Conservation (phyloP, 345 rosid genomes). For the Linum tenue region DNA sequence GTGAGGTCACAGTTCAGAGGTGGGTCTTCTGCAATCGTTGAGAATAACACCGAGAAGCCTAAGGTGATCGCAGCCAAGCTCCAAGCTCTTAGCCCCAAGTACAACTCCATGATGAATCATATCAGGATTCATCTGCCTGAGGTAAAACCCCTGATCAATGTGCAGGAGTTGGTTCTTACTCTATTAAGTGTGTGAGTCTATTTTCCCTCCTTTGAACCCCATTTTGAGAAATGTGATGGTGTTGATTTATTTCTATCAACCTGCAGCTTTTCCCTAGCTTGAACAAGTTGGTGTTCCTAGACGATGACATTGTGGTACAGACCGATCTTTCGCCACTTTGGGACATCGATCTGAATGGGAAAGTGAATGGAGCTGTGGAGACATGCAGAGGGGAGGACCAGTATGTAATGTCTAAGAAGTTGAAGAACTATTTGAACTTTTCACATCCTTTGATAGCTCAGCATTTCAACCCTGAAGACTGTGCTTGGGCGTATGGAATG, state of each 20-base stretch:
- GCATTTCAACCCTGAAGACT: slow-evolving; percentile 63
- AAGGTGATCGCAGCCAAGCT: slow-evolving; percentile 71
- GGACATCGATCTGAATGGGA: slow-evolving; percentile 86
- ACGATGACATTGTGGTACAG: slow-evolving; percentile 88
- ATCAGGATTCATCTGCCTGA: slow-evolving; percentile 88
- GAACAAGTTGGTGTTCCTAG: slow-evolving; percentile 79
- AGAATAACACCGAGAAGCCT: slow-evolving; percentile 64
- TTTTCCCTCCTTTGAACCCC: too few species aligned
- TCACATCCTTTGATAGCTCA: slow-evolving; percentile 61
- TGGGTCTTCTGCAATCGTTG: slow-evolving; percentile 79
- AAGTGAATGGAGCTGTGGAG: slow-evolving; percentile 91
- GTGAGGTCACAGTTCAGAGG: slow-evolving; percentile 88
- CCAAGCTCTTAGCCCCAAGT: slow-evolving; percentile 92
- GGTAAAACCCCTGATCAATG: slow-evolving; percentile 26
- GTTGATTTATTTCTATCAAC: slow-evolving; percentile 1
- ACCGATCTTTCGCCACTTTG: slow-evolving; percentile 87
- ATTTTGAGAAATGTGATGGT: not conserved
- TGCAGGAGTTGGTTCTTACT: too few species aligned
- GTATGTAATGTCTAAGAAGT: slow-evolving; percentile 75
- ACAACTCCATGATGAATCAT: slow-evolving; percentile 90
- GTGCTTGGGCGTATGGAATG: slow-evolving; percentile 99
- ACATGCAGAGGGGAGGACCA: slow-evolving; percentile 76
- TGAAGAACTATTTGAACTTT: slow-evolving; percentile 85
- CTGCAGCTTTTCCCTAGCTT: slow-evolving; percentile 84
- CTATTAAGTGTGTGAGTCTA: too few species aligned